A percentile compares a stretch with the other conserved stretches of the same genome.
Conservation (phyloP, 352 stramenopile species). For the Pythium aquatile region DNA sequence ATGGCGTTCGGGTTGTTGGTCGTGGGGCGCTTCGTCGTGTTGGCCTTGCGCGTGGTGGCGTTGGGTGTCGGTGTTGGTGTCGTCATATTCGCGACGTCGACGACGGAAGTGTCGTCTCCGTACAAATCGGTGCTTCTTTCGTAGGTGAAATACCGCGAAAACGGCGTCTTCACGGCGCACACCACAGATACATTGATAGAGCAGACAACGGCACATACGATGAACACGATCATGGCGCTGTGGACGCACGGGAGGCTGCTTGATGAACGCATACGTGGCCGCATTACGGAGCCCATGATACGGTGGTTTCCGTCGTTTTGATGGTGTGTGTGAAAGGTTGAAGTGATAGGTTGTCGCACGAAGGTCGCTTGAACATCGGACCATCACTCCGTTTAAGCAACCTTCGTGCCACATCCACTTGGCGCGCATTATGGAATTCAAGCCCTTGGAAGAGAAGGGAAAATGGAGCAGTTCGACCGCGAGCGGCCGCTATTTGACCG, state of each 20-base stretch:
- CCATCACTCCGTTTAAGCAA: slow-evolving; percentile 12
- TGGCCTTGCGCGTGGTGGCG: background rate
- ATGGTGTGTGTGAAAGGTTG: slow-evolving; percentile 11
- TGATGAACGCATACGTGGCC: background rate
- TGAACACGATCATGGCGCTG: background rate
- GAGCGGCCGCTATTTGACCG: slow-evolving; percentile 81
- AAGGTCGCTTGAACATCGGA: slow-evolving; percentile 14
- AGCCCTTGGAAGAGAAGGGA: background rate
- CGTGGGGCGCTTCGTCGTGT: background rate
- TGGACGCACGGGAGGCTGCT: background rate
- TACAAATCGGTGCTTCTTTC: slow-evolving; percentile 9
- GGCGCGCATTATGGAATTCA: slow-evolving; percentile 30
- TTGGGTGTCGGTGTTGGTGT: slow-evolving; percentile 3
- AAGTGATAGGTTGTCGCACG: slow-evolving; percentile 10
- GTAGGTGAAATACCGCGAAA: slow-evolving; percentile 22
- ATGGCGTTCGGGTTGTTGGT: background rate
- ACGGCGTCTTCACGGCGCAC: slow-evolving; percentile 19
- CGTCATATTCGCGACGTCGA: slow-evolving; percentile 2
- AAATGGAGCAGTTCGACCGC: slow-evolving; percentile 81
- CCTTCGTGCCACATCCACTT: slow-evolving; percentile 19
- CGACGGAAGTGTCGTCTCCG: background rate
- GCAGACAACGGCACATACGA: background rate
- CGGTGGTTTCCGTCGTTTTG: slow-evolving; percentile 4
- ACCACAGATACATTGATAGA: background rate
- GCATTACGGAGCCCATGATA: background rate